phyloP scores from a whole-genome alignment of 2,329 filamentous ascomycete genomes.

The Cylindrodendrum hubeiense region DNA sequence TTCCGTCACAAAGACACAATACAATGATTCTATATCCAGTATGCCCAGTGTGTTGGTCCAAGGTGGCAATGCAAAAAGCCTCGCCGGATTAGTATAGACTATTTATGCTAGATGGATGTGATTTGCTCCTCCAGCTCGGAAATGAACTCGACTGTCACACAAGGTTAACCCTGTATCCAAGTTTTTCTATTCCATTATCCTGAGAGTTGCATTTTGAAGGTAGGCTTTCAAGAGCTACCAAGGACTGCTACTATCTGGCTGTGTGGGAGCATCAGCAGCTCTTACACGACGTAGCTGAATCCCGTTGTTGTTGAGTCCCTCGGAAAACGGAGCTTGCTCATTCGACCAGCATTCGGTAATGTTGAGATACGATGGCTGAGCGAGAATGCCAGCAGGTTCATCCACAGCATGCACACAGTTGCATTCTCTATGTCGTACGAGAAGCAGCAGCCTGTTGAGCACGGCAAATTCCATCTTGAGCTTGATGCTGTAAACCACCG shows the following conservation, averaged over 20 bases:
- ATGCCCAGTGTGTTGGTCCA: no score
- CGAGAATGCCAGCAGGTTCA: neutral
- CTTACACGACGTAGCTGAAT: neutral
- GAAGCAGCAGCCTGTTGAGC: neutral
- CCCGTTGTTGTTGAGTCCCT: neutral
- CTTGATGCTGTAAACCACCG: slow-evolving; percentile 1
- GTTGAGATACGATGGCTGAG: neutral
- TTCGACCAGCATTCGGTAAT: neutral
- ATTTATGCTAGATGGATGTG: no score
- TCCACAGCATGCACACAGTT: neutral
- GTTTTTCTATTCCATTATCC: no score
- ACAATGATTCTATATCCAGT: no score
- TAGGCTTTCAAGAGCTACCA: neutral
- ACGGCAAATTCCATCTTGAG: neutral
- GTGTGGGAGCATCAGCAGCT: neutral
- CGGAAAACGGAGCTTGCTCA: neutral
- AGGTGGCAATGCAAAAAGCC: no score
- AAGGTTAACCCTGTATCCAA: no score
- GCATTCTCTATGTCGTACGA: neutral
- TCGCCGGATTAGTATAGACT: no score
- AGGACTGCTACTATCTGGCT: neutral
- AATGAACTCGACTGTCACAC: no score
- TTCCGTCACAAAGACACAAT: no score
- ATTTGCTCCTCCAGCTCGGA: no score
- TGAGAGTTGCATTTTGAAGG: no score